Conservation (phyloP, 2,329 filamentous ascomycete genomes). For the Leptographium flavum region DNA sequence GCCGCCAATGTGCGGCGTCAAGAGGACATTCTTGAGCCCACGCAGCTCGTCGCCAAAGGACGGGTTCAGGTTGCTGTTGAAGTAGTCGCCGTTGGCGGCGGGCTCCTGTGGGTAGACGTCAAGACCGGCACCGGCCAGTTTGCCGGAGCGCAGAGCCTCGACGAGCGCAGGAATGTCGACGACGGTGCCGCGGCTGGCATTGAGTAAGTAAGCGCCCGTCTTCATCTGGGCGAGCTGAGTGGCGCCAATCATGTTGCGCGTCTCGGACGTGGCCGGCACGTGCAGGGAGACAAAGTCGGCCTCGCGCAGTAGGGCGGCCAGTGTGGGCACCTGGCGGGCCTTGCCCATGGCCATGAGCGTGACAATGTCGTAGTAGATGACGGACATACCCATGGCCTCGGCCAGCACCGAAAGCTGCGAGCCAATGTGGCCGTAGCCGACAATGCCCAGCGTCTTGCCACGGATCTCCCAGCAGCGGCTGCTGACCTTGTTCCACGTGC, state of each 20-base stretch:
- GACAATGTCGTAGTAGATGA: slow-evolving; percentile 92
- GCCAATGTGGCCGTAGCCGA: slow-evolving; percentile 95
- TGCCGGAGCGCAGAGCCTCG: slow-evolving; percentile 70
- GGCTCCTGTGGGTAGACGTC: slow-evolving; percentile 95
- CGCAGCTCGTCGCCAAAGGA: slow-evolving; percentile 73
- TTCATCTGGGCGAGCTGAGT: slow-evolving; percentile 80
- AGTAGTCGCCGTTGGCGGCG: slow-evolving; percentile 87
- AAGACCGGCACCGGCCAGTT: slow-evolving; percentile 84
- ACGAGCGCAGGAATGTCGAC: slow-evolving; percentile 90
- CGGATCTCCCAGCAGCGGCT: slow-evolving; percentile 94
- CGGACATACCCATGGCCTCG: slow-evolving; percentile 94
- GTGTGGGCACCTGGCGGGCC: slow-evolving; percentile 63
- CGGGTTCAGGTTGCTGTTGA: slow-evolving; percentile 65
- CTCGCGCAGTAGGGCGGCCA: slow-evolving; percentile 61
- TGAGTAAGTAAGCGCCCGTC: slow-evolving; percentile 83
- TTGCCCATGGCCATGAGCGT: slow-evolving; percentile 92
- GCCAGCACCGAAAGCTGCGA: slow-evolving; percentile 90
- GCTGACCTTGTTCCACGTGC: slow-evolving; percentile 97
- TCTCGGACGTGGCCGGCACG: slow-evolving; percentile 87
- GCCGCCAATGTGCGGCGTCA: slow-evolving; percentile 93
- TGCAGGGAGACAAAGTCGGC: slow-evolving; percentile 92
- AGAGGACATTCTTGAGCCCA: slow-evolving; percentile 76
- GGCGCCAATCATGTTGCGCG: slow-evolving; percentile 78
- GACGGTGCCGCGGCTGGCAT: slow-evolving; percentile 84
- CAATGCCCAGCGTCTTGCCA: slow-evolving; percentile 90